Base-by-base conservation (phyloP, 805 yeast species). In the Pichia pseudocactophila region DNA sequence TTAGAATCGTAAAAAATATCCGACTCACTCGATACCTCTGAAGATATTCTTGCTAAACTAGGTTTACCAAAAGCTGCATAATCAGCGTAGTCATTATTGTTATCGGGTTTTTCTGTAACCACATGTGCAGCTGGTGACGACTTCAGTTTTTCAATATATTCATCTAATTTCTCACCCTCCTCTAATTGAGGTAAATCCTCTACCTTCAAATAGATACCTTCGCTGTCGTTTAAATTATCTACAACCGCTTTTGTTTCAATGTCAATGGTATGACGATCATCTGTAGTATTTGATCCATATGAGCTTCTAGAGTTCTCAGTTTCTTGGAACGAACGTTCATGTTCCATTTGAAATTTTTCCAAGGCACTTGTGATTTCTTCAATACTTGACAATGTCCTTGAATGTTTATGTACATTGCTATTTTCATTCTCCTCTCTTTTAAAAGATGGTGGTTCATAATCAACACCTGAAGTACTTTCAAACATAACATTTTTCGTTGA, bases 311-410 rank as follows among this genome's bases (percentile, higher is more conserved):
- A n/a, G 31, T 28, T 5, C 31, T 28, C 31, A 4, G 12, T 7
- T n/a, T 11, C 30, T 8, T 33, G 26, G n/a, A 43, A 43, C 1
- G 43, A 39, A 15, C 20, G 22, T 32, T 43, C 46, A 28, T 43
- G 46, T 15, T 37, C 45, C 7, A 43, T 7, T 34, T 42, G 48
- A 30, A 48, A 48, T 12, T 34, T 40, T 5, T 48, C 45, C 1
- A 48, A 18, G 2, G 43, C 50, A 40, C 39, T 48, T 4, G 48
- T 48, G 7, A 48, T 48, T 33, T 48, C 50, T 31, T 45, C 50
- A 12, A 48, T 41, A 42, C 50, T 48, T 11, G 50, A 48, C n/a
- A 48, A 40, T 3, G 48, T 48, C 33, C 48, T 45, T 13, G 48
- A 42, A 39, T 48, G 50, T 17, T 42, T 43, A 41, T 48, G 50